Conservation (phyloP, 192 early-diverging fungal species). For the Umbelopsis vinacea region DNA sequence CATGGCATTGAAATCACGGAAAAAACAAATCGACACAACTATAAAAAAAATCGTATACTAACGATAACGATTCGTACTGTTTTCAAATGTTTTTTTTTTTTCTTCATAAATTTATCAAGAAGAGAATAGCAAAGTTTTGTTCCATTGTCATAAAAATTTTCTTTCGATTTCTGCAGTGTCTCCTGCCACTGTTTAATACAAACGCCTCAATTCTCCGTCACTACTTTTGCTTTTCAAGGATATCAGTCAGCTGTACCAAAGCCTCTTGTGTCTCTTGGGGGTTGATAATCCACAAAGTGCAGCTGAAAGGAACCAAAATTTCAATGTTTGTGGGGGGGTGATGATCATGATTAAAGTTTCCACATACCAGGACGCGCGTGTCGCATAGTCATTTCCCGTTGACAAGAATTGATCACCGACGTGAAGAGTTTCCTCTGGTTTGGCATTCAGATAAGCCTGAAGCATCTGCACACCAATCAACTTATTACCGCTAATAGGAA, state of each 20-base stretch:
- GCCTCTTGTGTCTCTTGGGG: constrained; percentile 84
- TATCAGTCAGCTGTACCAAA: constrained; percentile 62
- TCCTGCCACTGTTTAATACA: neutral
- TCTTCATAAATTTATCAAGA: no score
- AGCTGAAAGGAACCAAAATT: constrained; percentile 29
- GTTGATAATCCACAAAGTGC: constrained; percentile 88
- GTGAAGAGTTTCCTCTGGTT: constrained; percentile 71
- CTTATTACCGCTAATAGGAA: constrained; percentile 75
- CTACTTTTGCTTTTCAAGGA: constrained; percentile 36
- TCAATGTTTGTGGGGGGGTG: neutral
- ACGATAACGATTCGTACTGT: no score
- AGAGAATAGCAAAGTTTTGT: no score
- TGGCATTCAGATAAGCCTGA: constrained; percentile 64
- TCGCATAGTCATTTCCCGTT: constrained; percentile 91
- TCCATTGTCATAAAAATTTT: no score
- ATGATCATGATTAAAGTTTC: neutral
- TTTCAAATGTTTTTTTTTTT: no score
- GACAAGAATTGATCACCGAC: constrained; percentile 90
- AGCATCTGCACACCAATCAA: constrained; percentile 88
- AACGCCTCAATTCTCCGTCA: neutral
- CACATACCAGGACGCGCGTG: constrained; percentile 67
- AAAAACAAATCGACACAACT: neutral
- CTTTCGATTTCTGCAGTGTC: no score
- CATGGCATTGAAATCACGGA: constrained; percentile 19
- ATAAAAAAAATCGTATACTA: neutral